Conservation (phyloP, 805 yeast genomes). For the Citeromyces nyonsensis region DNA sequence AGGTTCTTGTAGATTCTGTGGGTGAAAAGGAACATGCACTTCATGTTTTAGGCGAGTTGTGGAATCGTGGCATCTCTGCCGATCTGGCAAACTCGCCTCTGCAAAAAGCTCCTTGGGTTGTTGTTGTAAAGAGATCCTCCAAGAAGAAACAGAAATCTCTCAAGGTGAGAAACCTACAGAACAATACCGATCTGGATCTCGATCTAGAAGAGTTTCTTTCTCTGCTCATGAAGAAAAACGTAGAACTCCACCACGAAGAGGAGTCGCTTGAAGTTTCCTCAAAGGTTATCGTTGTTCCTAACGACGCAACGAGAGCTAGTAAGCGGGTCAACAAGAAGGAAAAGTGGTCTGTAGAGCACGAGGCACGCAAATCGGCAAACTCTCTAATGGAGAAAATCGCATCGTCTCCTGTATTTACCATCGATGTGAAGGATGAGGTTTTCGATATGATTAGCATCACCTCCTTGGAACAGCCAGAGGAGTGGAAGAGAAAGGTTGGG, state of each 20-base stretch:
- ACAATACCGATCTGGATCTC: conserved; percentile 54
- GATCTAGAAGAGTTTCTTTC: conserved; percentile 50
- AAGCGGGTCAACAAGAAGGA: conserved; percentile 65
- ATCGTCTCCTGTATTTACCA: conserved; percentile 56
- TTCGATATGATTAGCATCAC: conserved; percentile 71
- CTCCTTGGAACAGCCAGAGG: conserved; percentile 62
- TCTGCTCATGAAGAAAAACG: conserved; percentile 14
- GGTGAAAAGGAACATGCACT: conserved; percentile 17
- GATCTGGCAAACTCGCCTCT: conserved; percentile 52
- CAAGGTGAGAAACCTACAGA: conserved; percentile 47
- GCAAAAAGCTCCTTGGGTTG: conserved; percentile 66
- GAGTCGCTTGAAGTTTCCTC: background rate
- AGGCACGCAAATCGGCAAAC: conserved; percentile 46
- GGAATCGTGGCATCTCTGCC: conserved; percentile 71
- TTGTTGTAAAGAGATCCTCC: conserved; percentile 45
- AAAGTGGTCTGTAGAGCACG: conserved; percentile 63
- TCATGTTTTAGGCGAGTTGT: conserved; percentile 32
- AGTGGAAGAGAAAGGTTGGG: conserved; percentile 73
- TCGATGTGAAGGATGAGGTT: conserved; percentile 76
- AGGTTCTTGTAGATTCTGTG: conserved; percentile 6
- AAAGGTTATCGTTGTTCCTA: conserved; percentile 52
- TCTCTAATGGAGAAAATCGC: conserved; percentile 37
- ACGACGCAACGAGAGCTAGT: conserved; percentile 69
- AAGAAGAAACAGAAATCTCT: conserved; percentile 61
- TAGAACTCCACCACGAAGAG: conserved; percentile 4